These are phyloP conservation scores for Shiraia bambusicola DNA, from an alignment of 2,329 filamentous ascomycete genomes.

Conservation along the genomic window DNA sequence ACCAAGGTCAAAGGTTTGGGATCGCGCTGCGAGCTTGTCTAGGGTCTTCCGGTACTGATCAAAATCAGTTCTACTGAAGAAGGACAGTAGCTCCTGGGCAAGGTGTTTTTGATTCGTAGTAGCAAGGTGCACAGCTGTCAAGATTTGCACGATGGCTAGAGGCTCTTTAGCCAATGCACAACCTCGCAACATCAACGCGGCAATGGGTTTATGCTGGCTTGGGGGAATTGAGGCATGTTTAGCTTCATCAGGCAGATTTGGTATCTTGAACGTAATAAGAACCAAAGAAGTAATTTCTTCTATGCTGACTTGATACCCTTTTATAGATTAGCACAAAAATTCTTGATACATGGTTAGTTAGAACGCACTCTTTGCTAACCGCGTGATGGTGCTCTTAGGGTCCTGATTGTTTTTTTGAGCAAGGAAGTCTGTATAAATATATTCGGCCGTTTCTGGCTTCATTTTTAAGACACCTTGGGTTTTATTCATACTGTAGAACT, in stretches of 20 bases:
- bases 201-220: constrained; percentile 23
- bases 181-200: constrained; percentile 26
- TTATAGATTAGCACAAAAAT: constrained; percentile 7
- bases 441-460: constrained; percentile 18
- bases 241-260: constrained; percentile 22
- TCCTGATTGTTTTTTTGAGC: constrained; percentile 20
- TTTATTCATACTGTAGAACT: constrained; percentile 21
- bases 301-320: constrained; percentile 27
- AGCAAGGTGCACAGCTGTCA: constrained; percentile 28
- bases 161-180: constrained; percentile 32
- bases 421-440: constrained; percentile 30
- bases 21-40: constrained; percentile 18
- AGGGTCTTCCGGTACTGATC: constrained; percentile 20
- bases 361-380: constrained; percentile 25
- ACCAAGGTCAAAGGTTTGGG: constrained; percentile 14
- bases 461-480: constrained; percentile 19
- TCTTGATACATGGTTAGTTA: not conserved
- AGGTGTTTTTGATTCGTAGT: constrained; percentile 6
- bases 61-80: constrained; percentile 23
- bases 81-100: constrained; percentile 16
- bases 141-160: constrained; percentile 30
- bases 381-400: constrained; percentile 17
- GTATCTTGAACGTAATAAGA: constrained; percentile 26
- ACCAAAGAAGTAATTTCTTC: constrained; percentile 30
- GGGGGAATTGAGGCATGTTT: constrained; percentile 25